These are phyloP conservation scores for Trichoderma brevicompactum DNA, from an alignment of 2,329 filamentous ascomycete genomes.

Conservation along the genomic window DNA sequence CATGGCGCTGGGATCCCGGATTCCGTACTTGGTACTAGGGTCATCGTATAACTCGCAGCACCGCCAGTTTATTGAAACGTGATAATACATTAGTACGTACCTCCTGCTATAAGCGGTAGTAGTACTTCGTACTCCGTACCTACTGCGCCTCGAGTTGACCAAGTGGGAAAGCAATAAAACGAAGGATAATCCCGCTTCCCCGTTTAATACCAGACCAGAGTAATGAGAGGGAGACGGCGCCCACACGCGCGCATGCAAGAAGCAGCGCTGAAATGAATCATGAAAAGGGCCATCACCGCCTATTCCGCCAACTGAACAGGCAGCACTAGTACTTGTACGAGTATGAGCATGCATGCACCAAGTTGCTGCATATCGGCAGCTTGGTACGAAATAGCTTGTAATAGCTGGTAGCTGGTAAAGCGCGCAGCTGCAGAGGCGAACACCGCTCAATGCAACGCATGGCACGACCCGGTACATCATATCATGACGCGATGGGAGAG, in stretches of 20 bases:
- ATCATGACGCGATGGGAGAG: neutral
- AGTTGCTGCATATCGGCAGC: no score
- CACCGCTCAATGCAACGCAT: constrained; percentile 15
- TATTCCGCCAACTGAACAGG: neutral
- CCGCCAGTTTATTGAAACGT: no score
- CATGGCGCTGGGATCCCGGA: neutral
- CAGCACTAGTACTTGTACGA: no score
- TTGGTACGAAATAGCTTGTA: no score
- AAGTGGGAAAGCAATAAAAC: neutral
- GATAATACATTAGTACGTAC: no score
- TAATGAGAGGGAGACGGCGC: constrained; percentile 10
- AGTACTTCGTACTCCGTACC: no score
- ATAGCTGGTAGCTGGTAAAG: neutral
- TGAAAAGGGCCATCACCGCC: constrained; percentile 19
- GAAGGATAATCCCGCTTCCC: constrained; percentile 21
- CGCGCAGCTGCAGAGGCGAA: constrained; percentile 13
- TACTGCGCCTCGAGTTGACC: constrained; percentile 9
- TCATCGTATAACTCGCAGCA: no score
- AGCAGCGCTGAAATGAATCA: constrained; percentile 5
- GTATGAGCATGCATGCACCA: no score
- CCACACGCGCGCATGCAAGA: neutral
- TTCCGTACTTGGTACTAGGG: constrained; percentile 7
- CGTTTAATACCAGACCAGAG: neutral
- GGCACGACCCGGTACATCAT: neutral
- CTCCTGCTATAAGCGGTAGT: no score